Base-by-base conservation (phyloP, 2,329 filamentous ascomycete species). In the Onygenales sp. region DNA sequence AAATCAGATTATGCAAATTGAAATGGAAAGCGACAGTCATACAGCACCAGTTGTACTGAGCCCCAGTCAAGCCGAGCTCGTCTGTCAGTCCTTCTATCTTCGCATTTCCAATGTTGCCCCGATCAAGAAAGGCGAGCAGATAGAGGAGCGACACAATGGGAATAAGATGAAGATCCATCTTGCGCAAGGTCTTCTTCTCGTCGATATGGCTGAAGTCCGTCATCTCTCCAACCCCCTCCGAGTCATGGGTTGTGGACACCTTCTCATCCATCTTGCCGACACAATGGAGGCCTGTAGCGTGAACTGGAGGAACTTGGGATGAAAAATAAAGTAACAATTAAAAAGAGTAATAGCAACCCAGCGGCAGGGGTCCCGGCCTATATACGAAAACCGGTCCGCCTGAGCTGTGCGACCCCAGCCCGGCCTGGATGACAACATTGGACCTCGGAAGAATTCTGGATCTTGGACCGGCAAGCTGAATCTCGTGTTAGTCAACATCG, bases 61-160 rank as follows among this genome's bases (percentile, higher is more conserved):
- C 46, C n/a, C 59, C 59, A 8, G 48, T 56, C 49, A 63, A 51
- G 7, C 56, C 27, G n/a, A 63, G 46, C 37, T 59, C 55, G 7
- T 51, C 52, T 5, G 40, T 37, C 27, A 63, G 52, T 7, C 60
- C 59, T 49, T 61, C 61, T 9, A 63, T 58, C 17, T 56, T 57
- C 2, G 61, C 61, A 52, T 63, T 63, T 36, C 60, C 61, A 52
- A 63, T 60, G 49, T 63, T 63, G 6, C 54, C 56, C 14, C 61
- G 57, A 49, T 62, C 61, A 13, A 62, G 53, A 43, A 62, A 71
- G 4, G 61, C 63, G 2, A 71, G 56, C 1, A 72, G 58, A 49
- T 71, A 72, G 2, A 72, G 60, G 0, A 71, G 44, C 0, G 69
- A 64, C 4, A 72, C 62, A 61, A 70, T 68, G 14, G 68, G 68